A percentile compares a stretch with the other conserved stretches of the same genome.
phyloP scores from a whole-genome alignment of 805 yeast genomes.

The Teunomyces lycoperdinae region DNA sequence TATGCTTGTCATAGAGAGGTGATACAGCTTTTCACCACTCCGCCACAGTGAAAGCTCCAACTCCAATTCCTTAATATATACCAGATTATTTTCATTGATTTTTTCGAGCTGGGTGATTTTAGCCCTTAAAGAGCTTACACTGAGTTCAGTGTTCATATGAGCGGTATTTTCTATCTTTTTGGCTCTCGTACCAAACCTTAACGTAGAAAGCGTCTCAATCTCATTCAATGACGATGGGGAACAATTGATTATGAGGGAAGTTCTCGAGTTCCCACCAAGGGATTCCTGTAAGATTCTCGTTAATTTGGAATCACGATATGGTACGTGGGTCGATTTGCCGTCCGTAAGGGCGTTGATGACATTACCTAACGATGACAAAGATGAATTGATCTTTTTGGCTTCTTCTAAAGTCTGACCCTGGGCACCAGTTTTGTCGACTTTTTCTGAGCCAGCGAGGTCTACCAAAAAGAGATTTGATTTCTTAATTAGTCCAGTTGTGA shows the following conservation, averaged over 20 bases:
- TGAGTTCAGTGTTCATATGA: conserved; percentile 58
- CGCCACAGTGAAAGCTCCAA: conserved; percentile 38
- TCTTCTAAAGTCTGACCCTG: conserved; percentile 74
- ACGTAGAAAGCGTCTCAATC: conserved; percentile 65
- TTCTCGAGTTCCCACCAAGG: conserved; percentile 78
- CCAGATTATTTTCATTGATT: conserved; percentile 24
- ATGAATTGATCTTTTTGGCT: conserved; percentile 78
- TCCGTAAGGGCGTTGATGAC: conserved; percentile 80
- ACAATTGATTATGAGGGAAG: conserved; percentile 70
- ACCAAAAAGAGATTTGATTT: conserved; percentile 68
- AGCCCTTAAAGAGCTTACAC: conserved; percentile 47
- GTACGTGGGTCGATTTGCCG: conserved; percentile 59
- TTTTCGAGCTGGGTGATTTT: conserved; percentile 35
- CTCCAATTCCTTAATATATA: conserved; percentile 41
- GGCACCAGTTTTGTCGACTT: conserved; percentile 74
- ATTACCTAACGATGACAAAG: conserved; percentile 74
- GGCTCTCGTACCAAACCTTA: conserved; percentile 74
- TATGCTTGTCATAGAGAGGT: conserved; percentile 4
- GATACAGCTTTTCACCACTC: conserved; percentile 19
- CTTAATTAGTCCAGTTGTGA: conserved; percentile 54
- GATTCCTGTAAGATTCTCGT: conserved; percentile 78
- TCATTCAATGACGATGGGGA: conserved; percentile 59
- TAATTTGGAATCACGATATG: conserved; percentile 75
- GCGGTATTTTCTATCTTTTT: conserved; percentile 65
- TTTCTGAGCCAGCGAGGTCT: conserved; percentile 88